Conservation (phyloP, 2,329 filamentous ascomycete species). For the Colletotrichum acutatum region DNA sequence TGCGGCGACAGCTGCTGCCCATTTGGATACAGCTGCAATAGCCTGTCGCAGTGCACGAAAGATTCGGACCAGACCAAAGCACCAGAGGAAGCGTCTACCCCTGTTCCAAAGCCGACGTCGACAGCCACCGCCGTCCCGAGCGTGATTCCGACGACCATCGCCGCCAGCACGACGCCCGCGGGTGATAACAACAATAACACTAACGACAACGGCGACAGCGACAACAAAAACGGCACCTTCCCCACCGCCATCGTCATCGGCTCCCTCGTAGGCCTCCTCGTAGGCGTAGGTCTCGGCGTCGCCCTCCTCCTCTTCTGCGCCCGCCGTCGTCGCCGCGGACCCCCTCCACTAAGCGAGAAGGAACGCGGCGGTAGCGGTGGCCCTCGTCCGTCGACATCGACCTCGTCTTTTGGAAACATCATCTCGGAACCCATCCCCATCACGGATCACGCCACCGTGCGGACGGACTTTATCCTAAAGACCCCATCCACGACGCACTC, state of each 20-base stretch:
- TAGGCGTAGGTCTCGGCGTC: constrained; percentile 52
- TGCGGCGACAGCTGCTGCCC: constrained; percentile 76
- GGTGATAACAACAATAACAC: constrained; percentile 20
- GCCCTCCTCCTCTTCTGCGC: constrained; percentile 52
- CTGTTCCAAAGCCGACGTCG: constrained; percentile 35
- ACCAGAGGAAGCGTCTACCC: constrained; percentile 40
- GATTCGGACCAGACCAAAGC: constrained; percentile 60
- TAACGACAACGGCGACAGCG: constrained; percentile 21
- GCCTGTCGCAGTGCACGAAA: constrained; percentile 59
- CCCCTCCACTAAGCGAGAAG: constrained; percentile 33
- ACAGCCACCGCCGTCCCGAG: constrained; percentile 38
- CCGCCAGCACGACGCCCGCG: constrained; percentile 10
- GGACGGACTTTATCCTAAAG: constrained; percentile 65
- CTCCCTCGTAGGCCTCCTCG: constrained; percentile 57
- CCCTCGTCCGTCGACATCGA: constrained; percentile 42
- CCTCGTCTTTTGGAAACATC: constrained; percentile 59
- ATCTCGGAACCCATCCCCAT: constrained; percentile 68
- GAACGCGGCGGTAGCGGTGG: constrained; percentile 32
- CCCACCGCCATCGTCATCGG: constrained; percentile 58
- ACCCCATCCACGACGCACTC: constrained; percentile 46
- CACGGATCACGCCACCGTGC: constrained; percentile 49
- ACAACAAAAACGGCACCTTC: constrained; percentile 34
- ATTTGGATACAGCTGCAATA: constrained; percentile 74
- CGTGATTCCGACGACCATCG: constrained; percentile 37
- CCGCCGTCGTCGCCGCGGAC: constrained; percentile 44